Base-by-base conservation (phyloP, 2,329 filamentous ascomycete genomes). In the Fusarium nodosum region DNA sequence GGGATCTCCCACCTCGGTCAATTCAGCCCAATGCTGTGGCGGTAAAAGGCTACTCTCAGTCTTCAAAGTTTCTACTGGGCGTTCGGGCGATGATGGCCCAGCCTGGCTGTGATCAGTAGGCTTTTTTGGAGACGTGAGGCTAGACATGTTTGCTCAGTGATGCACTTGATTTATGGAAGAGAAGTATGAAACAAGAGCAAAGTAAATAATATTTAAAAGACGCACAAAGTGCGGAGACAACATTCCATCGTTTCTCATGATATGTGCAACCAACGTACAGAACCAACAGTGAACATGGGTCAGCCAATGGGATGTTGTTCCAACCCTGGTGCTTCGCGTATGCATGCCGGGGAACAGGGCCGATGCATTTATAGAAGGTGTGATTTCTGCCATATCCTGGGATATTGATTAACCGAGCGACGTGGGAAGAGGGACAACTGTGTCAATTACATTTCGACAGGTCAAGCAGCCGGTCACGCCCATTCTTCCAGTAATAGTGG, bases 61-160 rank as follows among this genome's bases (percentile, higher is more conserved):
- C 4, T 7, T n/a, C 1, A 3, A 2, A 2, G 15, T 2, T 3
- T 22, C 9, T 1, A 1, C 13, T 3, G 2, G 1, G 7, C 0
- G 2, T 4, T 10, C n/a, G 0, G 31, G 8, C 2, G 18, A 56
- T 2, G 26, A 5, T 5, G 6, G n/a, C 1, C 6, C 13, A 26
- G 3, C 1, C 7, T 18, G 12, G 16, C 2, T 3, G 0, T 3
- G 2, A 7, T 24, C 10, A 0, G 2, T 5, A 24, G 3, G 2
- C 15, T 41, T 41, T 12, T 39, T 13, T 5, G 30, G 22, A 7
- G 48, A 28, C 4, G 12, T 15, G 13, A 11, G 2, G 4, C 18
- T 4, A 22, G 47, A 8, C 48, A 51, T 51, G 5, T 22, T 28
- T n/a, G 1, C 15, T 9, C 3, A 36, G 1, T 5, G 11, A 4